Conservation (phyloP, 108 stramenopile genomes). For the Fragilariopsis cylindrus region DNA sequence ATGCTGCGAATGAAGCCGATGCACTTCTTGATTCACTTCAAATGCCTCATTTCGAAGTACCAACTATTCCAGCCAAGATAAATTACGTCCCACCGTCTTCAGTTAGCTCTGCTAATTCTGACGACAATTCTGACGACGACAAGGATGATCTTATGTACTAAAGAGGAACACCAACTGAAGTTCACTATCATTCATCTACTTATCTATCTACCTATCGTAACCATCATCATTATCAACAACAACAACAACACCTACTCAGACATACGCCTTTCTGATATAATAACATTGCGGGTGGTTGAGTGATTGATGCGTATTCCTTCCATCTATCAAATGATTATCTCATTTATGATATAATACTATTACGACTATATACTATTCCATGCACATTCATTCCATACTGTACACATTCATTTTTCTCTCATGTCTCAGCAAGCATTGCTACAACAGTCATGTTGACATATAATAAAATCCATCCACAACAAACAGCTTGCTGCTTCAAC, state of each 20-base stretch:
- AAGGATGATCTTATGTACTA: not conserved
- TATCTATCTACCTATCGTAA: no score
- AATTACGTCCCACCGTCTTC: slow-evolving; percentile 23
- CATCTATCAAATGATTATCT: no score
- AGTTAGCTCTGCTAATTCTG: slow-evolving; percentile 15
- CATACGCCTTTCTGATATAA: no score
- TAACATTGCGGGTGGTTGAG: no score
- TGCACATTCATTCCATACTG: no score
- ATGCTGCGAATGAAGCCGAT: slow-evolving; percentile 64
- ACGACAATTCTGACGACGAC: slow-evolving; percentile 36
- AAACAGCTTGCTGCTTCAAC: slow-evolving; percentile 6
- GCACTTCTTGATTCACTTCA: slow-evolving; percentile 80
- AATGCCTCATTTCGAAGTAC: slow-evolving; percentile 42
- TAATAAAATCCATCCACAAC: not conserved
- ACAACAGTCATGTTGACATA: not conserved
- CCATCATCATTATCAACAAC: not conserved
- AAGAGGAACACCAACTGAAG: not conserved
- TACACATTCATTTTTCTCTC: no score
- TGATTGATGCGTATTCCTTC: no score
- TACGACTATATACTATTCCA: no score
- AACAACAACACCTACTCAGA: slow-evolving; percentile 1
- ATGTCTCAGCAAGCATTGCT: not conserved
- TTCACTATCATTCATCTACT: not conserved
- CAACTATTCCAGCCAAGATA: slow-evolving; percentile 29
- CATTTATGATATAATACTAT: no score